Evolutionary conservation across 2,329 filamentous ascomycete species (phyloP).

Genomic region (Dryadomyces sulphureus): DNA sequence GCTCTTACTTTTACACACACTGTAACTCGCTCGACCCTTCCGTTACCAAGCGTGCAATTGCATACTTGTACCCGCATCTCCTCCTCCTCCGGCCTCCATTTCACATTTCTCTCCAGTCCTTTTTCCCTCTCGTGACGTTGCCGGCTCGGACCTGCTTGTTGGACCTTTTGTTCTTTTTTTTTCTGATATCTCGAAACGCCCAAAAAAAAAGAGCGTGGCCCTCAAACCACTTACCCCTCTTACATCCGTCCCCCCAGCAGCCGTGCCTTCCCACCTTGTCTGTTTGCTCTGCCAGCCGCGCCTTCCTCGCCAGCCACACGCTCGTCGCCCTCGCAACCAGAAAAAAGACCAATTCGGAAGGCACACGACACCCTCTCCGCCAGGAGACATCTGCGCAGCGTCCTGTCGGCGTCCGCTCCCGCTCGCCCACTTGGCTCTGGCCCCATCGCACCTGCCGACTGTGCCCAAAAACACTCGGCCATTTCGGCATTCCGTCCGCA

Average conservation of each 20-base stretch:
- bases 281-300: background rate
- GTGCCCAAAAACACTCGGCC: background rate
- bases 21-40: too few relatives aligned
- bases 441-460: slow-evolving; percentile 1
- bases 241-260: background rate
- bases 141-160: too few relatives aligned
- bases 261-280: background rate
- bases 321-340: background rate
- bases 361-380: background rate
- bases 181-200: too few relatives aligned
- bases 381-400: background rate
- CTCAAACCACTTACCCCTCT: too few relatives aligned
- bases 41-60: too few relatives aligned
- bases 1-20: too few relatives aligned
- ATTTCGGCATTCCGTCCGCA: background rate
- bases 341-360: background rate
- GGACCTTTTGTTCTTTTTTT: too few relatives aligned
- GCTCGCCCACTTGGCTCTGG: background rate
- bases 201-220: too few relatives aligned
- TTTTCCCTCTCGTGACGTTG: too few relatives aligned
- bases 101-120: too few relatives aligned
- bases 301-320: background rate
- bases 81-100: too few relatives aligned
- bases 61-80: too few relatives aligned
- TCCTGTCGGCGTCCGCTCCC: background rate